phyloP scores from a whole-genome alignment of 352 stramenopile genomes.

The Pythium sp. region DNA sequence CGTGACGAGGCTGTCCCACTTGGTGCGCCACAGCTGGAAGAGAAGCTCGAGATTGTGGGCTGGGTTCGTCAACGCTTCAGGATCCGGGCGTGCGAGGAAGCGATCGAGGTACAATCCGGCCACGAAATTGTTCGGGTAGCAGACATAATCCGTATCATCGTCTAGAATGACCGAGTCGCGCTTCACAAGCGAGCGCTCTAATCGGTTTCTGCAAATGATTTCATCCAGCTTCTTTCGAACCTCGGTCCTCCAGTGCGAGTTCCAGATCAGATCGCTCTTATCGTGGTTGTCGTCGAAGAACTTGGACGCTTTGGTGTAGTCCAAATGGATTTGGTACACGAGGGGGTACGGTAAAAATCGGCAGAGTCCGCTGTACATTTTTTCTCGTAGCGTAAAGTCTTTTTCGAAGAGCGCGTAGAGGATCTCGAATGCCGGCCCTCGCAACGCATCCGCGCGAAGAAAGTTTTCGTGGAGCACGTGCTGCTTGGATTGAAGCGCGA shows the following conservation, averaged over 20 bases:
- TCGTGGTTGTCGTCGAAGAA: conserved; percentile 86
- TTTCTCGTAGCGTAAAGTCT: conserved; percentile 58
- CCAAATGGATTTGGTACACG: conserved; percentile 81
- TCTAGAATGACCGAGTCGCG: conserved; percentile 75
- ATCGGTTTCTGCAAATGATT: conserved; percentile 74
- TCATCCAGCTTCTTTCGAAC: conserved; percentile 75
- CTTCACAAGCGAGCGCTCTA: conserved; percentile 71
- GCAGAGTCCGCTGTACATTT: conserved; percentile 71
- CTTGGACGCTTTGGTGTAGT: conserved; percentile 61
- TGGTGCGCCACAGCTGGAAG: conserved; percentile 67
- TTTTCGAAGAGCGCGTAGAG: conserved; percentile 76
- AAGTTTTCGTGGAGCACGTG: conserved; percentile 84
- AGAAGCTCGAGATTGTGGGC: conserved; percentile 77
- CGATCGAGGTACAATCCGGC: conserved; percentile 71
- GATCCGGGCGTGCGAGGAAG: conserved; percentile 68
- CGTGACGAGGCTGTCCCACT: conserved; percentile 52
- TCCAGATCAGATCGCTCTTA: conserved; percentile 84
- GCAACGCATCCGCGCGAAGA: conserved; percentile 66
- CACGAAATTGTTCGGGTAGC: conserved; percentile 63
- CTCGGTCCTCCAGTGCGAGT: conserved; percentile 69
- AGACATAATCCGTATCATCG: conserved; percentile 59
- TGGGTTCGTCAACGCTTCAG: conserved; percentile 69
- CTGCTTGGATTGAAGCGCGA: conserved; percentile 74
- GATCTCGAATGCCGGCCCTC: conserved; percentile 78
- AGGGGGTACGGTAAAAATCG: conserved; percentile 79